Conservation (phyloP, 177 flowering plant species). For the Vitis hybrid region DNA sequence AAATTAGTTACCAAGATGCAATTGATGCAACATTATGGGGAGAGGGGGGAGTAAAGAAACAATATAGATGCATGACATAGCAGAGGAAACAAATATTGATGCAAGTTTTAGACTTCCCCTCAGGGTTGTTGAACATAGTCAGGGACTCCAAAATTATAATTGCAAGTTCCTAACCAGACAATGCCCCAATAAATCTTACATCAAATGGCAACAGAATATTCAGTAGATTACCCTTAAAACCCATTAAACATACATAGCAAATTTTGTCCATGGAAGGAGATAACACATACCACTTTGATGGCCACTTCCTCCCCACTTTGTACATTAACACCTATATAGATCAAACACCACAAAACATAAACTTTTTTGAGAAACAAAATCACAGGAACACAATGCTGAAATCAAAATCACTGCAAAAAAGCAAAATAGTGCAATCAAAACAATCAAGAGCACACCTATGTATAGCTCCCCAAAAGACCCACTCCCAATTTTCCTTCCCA, state of each 20-base stretch:
- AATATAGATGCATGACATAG: not conserved
- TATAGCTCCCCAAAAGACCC: constrained; percentile 73
- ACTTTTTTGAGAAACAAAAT: not conserved
- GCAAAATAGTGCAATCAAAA: not conserved
- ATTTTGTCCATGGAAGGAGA: not conserved
- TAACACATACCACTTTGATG: constrained; percentile 50
- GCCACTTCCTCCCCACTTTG: constrained; percentile 73
- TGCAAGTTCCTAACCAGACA: not conserved
- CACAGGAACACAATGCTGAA: not conserved
- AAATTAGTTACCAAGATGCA: not conserved
- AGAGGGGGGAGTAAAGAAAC: too few species aligned
- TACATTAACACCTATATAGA: constrained; percentile 48
- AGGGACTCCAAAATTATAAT: not conserved
- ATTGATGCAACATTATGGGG: not conserved
- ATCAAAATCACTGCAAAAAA: not conserved
- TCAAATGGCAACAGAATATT: not conserved
- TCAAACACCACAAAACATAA: constrained; percentile 6
- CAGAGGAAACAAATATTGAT: not conserved
- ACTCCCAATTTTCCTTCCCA: constrained; percentile 69
- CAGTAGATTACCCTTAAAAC: not conserved
- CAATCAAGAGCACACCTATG: constrained; percentile 34
- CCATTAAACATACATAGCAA: not conserved
- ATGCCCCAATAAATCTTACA: not conserved
- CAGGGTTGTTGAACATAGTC: not conserved
- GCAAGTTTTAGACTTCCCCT: not conserved